Evolutionary conservation across 2,329 filamentous ascomycete genomes (phyloP), one percentile per base, ranked within the genome.

Genomic region (Hypocrella siamensis): DNA sequence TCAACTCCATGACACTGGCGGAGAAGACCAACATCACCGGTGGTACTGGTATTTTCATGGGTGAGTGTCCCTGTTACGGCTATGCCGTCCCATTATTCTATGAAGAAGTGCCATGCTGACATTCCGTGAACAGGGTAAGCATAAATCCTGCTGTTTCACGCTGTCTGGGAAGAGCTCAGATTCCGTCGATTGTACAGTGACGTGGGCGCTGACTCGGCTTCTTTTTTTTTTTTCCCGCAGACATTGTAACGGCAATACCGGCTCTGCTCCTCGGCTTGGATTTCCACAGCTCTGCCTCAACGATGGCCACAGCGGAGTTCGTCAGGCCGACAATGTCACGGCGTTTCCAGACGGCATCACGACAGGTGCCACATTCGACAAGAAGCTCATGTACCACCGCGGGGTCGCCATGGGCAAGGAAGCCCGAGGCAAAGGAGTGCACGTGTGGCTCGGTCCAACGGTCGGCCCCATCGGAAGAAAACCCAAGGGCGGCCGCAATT

Each of bases 331-430:
- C 40, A 73, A 81, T 37, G 72, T 76, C 32, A 85, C 79, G 0
- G 79, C 73, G 0, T 90, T 88, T 42, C 81, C 82, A 0, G 67
- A 79, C 7, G 81, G 80, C n/a, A 80, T 88, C 42, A 84, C 77
- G 0, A 69, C 68, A 2, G 80, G 77, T 14, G 78, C 79, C 3
- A 84, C 80, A 0, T 85, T 74, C 48, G 76, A 79, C 53, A 85
- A 83, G 55, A 59, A 67, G 12, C 57, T 84, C 31, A 76, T 84
- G 53, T 75, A 78, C 40, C 61, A 67, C 31, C 68, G 79, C 18
- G 79, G 70, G 3, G 67, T 72, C 11, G 79, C 74, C 3, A 56
- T 85, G 5, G 79, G 79, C 16, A 58, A 75, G 41, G 80, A 86
- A 47, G 76, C 77, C 33, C 68, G 74, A 14, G 77, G 75, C 2